Percentiles rank a stretch among this genome's conserved stretches.
Evolutionary conservation across 1,284 basidiomycete species (phyloP).

Genomic region (Ustilago esculenta): DNA sequence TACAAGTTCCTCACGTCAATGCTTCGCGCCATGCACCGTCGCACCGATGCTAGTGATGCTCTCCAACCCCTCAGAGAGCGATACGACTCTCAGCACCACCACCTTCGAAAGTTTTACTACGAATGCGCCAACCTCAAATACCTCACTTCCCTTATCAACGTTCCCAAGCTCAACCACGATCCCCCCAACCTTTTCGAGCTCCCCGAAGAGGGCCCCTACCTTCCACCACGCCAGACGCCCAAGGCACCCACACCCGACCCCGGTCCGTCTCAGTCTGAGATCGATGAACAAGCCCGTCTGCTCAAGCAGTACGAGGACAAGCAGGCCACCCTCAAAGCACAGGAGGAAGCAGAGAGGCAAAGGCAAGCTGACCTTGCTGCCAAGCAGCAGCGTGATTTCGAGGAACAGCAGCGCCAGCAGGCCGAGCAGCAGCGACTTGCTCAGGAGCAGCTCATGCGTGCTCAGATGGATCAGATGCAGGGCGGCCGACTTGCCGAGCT

Average conservation of each 20-base stretch:
- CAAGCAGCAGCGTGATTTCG: conserved; percentile 87
- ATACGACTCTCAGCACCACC: conserved; percentile 64
- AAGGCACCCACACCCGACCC: conserved; percentile 53
- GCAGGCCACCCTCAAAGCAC: conserved; percentile 81
- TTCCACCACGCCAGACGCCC: conserved; percentile 54
- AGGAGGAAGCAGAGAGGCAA: conserved; percentile 84
- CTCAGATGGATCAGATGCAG: conserved; percentile 76
- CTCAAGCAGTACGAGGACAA: conserved; percentile 97
- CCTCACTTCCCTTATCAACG: conserved; percentile 66
- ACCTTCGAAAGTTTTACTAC: conserved; percentile 66
- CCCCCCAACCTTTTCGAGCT: conserved; percentile 66
- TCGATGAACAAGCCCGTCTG: conserved; percentile 92
- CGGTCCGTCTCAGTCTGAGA: conserved; percentile 71
- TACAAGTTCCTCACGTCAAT: conserved; percentile 67
- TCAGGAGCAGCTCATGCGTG: conserved; percentile 82
- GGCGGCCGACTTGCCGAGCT: conserved; percentile 76
- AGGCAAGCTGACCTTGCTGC: conserved; percentile 80
- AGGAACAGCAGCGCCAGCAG: conserved; percentile 86
- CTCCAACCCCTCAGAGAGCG: conserved; percentile 64
- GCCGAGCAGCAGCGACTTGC: conserved; percentile 86
- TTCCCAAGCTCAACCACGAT: conserved; percentile 66
- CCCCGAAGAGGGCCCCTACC: conserved; percentile 59
- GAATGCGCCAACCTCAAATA: conserved; percentile 66
- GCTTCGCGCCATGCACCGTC: conserved; percentile 66
- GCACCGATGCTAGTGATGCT: conserved; percentile 65